phyloP scores from a whole-genome alignment of 345 rosid species.

The Eucalyptus marginata region DNA sequence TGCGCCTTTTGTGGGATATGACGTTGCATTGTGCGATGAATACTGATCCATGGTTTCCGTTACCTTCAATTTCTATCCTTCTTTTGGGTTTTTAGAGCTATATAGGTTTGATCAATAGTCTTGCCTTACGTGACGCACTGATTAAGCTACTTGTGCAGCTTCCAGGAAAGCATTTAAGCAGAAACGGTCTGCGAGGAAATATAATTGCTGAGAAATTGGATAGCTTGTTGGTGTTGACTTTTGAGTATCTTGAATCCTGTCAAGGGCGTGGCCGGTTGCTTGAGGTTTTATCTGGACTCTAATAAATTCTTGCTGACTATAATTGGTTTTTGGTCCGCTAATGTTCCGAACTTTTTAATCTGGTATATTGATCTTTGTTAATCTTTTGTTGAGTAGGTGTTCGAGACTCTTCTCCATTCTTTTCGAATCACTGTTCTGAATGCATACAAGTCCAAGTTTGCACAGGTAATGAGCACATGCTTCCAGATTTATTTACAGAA shows the following conservation, averaged over 20 bases:
- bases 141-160: slow-evolving; percentile 22
- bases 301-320: not conserved
- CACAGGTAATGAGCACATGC: slow-evolving; percentile 46
- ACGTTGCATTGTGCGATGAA: not conserved
- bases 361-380: not conserved
- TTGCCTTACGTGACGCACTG: not conserved
- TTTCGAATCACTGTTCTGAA: slow-evolving; percentile 44
- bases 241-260: slow-evolving; percentile 79
- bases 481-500: not conserved
- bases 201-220: slow-evolving; percentile 52
- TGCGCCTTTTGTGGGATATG: not conserved
- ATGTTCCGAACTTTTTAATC: not conserved
- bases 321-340: not conserved
- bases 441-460: slow-evolving; percentile 73
- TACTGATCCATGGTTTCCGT: not conserved
- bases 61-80: not conserved
- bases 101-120: not conserved
- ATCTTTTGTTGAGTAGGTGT: slow-evolving; percentile 34
- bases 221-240: slow-evolving; percentile 54
- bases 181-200: slow-evolving; percentile 28
- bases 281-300: slow-evolving; percentile 30
- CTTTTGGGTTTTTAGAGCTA: not conserved
- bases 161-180: slow-evolving; percentile 24
- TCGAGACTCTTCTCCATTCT: slow-evolving; percentile 56
- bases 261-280: slow-evolving; percentile 38